Evolutionary conservation across 371 early-diverging fungal genomes (phyloP).

Genomic region (Blakeslea trispora): DNA sequence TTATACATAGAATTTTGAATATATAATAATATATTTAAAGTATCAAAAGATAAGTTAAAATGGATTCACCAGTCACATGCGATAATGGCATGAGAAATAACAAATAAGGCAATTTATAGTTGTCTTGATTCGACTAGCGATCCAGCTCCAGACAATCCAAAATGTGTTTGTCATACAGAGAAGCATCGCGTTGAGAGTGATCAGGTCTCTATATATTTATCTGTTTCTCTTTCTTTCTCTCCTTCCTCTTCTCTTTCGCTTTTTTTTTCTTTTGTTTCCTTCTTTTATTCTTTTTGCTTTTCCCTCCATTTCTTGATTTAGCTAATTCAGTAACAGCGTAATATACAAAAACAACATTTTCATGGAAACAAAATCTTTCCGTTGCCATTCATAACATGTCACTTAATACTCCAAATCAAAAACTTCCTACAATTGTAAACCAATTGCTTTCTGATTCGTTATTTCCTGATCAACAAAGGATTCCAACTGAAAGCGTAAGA

Average conservation of each 20-base stretch:
- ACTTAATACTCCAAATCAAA: conserved; percentile 12
- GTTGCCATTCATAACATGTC: conserved; percentile 12
- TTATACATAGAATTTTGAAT: not conserved
- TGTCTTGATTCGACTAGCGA: conserved; percentile 13
- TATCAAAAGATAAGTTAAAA: not conserved
- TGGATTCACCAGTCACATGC: conserved; percentile 24
- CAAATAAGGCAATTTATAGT: conserved; percentile 19
- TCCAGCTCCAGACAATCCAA: conserved; percentile 8
- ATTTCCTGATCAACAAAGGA: conserved; percentile 12
- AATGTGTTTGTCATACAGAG: not conserved
- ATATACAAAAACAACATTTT: no score
- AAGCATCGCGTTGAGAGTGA: not conserved
- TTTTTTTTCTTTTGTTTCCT: not conserved
- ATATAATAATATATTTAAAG: not conserved
- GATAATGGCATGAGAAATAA: conserved; percentile 28
- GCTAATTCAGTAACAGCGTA: not conserved
- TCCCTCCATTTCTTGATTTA: not conserved
- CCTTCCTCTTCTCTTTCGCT: conserved; percentile 1
- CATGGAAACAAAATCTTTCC: no score
- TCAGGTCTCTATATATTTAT: no score
- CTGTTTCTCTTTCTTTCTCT: conserved; percentile 8
- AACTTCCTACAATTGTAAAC: conserved; percentile 19
- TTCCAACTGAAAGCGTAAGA: not conserved
- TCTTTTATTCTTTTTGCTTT: conserved; percentile 1
- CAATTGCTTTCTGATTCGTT: conserved; percentile 28